Percentiles rank a stretch among this genome's conserved stretches.
Evolutionary conservation across 2,329 filamentous ascomycete species (phyloP).

Genomic region (Pseudocercospora musae): DNA sequence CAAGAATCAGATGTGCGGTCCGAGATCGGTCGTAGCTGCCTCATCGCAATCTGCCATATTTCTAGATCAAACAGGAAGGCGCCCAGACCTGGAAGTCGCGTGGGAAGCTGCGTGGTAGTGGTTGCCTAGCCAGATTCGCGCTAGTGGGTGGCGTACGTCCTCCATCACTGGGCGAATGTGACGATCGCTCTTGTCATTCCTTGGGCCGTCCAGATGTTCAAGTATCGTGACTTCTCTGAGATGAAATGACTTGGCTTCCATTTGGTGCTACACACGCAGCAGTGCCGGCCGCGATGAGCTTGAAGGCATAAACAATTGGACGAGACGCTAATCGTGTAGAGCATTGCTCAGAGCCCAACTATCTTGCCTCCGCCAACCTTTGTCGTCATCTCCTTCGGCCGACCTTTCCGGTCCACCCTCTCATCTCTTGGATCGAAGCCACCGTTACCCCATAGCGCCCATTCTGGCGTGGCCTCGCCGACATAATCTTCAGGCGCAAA

Average conservation of each 20-base stretch:
- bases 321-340: no score
- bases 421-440: constrained; percentile 90
- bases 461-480: constrained; percentile 78
- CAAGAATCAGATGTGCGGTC: background rate
- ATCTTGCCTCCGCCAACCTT: constrained; percentile 12
- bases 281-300: no score
- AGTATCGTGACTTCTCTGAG: no score
- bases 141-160: no score
- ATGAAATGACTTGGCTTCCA: no score
- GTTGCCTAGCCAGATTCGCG: background rate
- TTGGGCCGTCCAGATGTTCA: no score
- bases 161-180: no score
- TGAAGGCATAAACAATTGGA: no score
- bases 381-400: constrained; percentile 22
- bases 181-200: no score
- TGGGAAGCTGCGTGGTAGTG: background rate
- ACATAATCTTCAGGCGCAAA: constrained; percentile 92
- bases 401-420: constrained; percentile 80
- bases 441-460: constrained; percentile 91
- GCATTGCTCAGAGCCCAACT: background rate
- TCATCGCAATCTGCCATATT: background rate
- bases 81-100: background rate
- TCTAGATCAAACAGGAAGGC: no score
- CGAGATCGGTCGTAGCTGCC: background rate
- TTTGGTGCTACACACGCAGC: no score